Evolutionary conservation across 2,329 filamentous ascomycete genomes (phyloP), one percentile per base, ranked within the genome.

Genomic region (Cladosporium sp.): DNA sequence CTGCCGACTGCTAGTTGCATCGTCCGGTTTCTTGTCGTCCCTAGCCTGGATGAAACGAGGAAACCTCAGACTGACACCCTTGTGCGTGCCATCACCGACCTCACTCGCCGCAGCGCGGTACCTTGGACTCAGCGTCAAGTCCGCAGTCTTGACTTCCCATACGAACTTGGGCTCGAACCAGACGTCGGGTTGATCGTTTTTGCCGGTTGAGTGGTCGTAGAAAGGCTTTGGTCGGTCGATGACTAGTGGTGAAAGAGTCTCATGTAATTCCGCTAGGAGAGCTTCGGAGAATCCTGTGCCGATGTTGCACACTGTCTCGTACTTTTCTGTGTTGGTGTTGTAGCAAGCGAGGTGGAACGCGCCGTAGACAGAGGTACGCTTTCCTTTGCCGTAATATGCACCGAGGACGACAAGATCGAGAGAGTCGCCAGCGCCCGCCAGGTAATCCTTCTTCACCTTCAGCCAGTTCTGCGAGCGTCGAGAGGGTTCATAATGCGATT

Each of bases 391-490:
- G 68, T 87, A 82, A 74, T 98, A 98, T 12, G 92, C 93, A 22
- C 93, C 93, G 0, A 98, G 75, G 1, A 98, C 93, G 29, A 98
- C 93, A 2, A 98, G 84, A 63, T 98, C 93, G 18, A 98, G 85
- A 2, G 91, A 96, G 70, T 98, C 93, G 45, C 93, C 93, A 2
- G 96, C 84, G 46, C 92, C 92, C 5, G 87, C 79, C 50, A 98
- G 87, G 67, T 98, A 98, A 65, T 98, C 93, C 66, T 98, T 98
- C 70, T 98, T 98, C 70, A 97, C 72, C 78, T 98, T 98, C 57
- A 98, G 85, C 93, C 93, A 98, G 65, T 98, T 98, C 53, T 93
- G 87, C 70, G 88, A 95, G 57, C 93, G 85, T 67, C 95, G 95
- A 62, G 88, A 95, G 16, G 93, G 93, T 70, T 97, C 92, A 66